A percentile compares a stretch with the other conserved stretches of the same genome.
Conservation (phyloP, 2,329 filamentous ascomycete species). For the Balansia obtecta region DNA sequence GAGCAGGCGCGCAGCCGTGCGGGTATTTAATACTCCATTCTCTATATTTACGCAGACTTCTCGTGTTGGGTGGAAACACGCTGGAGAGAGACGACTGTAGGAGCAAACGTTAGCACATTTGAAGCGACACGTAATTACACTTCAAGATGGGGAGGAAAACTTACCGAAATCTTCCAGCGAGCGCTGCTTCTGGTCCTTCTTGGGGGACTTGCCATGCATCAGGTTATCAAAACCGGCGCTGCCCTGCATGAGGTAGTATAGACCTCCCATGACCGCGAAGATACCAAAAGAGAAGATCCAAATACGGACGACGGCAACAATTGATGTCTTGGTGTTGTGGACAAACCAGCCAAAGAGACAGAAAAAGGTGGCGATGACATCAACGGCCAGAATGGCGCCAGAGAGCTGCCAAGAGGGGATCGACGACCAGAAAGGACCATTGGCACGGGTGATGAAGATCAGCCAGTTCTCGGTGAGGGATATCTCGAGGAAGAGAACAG, state of each 20-base stretch:
- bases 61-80: constrained; percentile 87
- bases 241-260: constrained; percentile 68
- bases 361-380: constrained; percentile 77
- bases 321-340: constrained; percentile 49
- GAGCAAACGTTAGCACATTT: constrained; percentile 34
- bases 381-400: constrained; percentile 68
- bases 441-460: constrained; percentile 91
- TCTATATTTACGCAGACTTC: constrained; percentile 55
- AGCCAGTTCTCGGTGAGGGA: constrained; percentile 91
- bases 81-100: constrained; percentile 70
- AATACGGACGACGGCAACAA: constrained; percentile 75
- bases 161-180: constrained; percentile 83
- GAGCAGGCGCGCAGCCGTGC: constrained; percentile 21
- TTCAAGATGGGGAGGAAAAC: constrained; percentile 19
- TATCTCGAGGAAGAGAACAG: constrained; percentile 80
- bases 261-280: constrained; percentile 69
- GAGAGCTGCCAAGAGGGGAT: constrained; percentile 76
- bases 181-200: constrained; percentile 71
- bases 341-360: constrained; percentile 77
- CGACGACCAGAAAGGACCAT: constrained; percentile 84
- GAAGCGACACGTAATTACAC: neutral
- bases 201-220: constrained; percentile 80
- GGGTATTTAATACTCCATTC: constrained; percentile 24
- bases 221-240: constrained; percentile 77
- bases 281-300: constrained; percentile 88